Percentiles rank a stretch among this genome's conserved stretches.
phyloP scores from a whole-genome alignment of 2,329 filamentous ascomycete genomes.

The Tolypocladium pustulatum region DNA sequence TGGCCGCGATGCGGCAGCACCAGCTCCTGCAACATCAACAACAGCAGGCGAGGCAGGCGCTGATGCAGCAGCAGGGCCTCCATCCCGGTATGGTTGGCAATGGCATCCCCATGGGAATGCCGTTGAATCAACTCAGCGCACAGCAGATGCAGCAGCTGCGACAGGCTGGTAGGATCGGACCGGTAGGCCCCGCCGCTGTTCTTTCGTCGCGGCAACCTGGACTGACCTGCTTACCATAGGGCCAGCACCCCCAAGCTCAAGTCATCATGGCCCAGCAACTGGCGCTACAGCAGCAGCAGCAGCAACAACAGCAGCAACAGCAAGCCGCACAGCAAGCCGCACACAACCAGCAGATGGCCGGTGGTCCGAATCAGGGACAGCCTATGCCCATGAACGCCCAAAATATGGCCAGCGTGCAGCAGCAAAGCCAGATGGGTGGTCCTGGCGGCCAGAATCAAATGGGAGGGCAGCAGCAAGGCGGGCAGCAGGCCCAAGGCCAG shows the following conservation, averaged over 20 bases:
- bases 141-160: slow-evolving; percentile 43
- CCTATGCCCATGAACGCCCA: slow-evolving; percentile 37
- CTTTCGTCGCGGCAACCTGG: background rate
- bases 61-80: slow-evolving; percentile 45
- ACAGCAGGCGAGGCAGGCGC: slow-evolving; percentile 36
- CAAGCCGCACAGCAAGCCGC: slow-evolving; percentile 21
- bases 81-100: slow-evolving; percentile 36
- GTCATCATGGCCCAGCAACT: slow-evolving; percentile 37
- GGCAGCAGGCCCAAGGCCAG: slow-evolving; percentile 19
- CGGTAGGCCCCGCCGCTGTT: slow-evolving; percentile 22
- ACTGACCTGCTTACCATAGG: slow-evolving; percentile 7
- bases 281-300: slow-evolving; percentile 35
- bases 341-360: slow-evolving; percentile 28
- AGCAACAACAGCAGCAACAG: slow-evolving; percentile 26
- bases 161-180: slow-evolving; percentile 25
- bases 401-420: slow-evolving; percentile 29
- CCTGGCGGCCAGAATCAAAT: slow-evolving; percentile 6
- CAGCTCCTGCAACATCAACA: slow-evolving; percentile 48
- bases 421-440: slow-evolving; percentile 7
- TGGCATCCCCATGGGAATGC: slow-evolving; percentile 43
- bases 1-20: slow-evolving; percentile 40
- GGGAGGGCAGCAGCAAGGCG: slow-evolving; percentile 8
- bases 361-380: slow-evolving; percentile 33
- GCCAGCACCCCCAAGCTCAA: slow-evolving; percentile 21
- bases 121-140: slow-evolving; percentile 32